A percentile compares a stretch with the other conserved stretches of the same genome.
Conservation (phyloP, 192 early-diverging fungal genomes). For the Backusella liffmaniae region DNA sequence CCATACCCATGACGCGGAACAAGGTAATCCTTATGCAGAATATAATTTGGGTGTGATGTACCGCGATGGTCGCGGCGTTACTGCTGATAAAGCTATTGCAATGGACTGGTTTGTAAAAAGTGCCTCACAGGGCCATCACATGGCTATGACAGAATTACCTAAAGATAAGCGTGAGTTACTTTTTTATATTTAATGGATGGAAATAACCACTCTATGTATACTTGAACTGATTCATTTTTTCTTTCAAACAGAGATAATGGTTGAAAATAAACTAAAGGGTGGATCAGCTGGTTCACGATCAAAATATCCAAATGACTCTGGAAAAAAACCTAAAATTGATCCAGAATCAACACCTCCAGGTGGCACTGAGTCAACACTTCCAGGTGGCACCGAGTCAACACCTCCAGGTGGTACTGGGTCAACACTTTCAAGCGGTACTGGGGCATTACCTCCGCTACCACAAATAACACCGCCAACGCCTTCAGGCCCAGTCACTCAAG, state of each 20-base stretch:
- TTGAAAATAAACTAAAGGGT: neutral
- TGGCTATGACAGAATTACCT: neutral
- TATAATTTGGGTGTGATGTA: neutral
- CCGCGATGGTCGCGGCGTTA: neutral
- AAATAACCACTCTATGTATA: neutral
- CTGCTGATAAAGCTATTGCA: neutral
- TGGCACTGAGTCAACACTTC: neutral
- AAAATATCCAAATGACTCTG: no score
- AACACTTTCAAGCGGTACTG: no score
- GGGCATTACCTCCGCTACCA: neutral
- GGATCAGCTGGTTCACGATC: neutral
- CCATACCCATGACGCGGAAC: neutral
- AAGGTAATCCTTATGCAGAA: neutral
- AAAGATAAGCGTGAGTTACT: neutral
- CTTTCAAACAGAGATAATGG: neutral
- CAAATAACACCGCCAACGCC: neutral
- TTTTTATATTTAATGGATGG: neutral
- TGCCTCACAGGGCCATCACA: neutral
- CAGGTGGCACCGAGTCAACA: neutral
- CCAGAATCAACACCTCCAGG: neutral
- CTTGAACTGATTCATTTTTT: neutral
- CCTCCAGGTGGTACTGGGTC: neutral
- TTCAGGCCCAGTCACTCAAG: no score
- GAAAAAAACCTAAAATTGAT: neutral
- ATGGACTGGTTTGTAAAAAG: neutral